Percentiles rank a stretch among this genome's conserved stretches.
phyloP scores from a whole-genome alignment of 2,329 filamentous ascomycete genomes.

The Alternaria gaisen region DNA sequence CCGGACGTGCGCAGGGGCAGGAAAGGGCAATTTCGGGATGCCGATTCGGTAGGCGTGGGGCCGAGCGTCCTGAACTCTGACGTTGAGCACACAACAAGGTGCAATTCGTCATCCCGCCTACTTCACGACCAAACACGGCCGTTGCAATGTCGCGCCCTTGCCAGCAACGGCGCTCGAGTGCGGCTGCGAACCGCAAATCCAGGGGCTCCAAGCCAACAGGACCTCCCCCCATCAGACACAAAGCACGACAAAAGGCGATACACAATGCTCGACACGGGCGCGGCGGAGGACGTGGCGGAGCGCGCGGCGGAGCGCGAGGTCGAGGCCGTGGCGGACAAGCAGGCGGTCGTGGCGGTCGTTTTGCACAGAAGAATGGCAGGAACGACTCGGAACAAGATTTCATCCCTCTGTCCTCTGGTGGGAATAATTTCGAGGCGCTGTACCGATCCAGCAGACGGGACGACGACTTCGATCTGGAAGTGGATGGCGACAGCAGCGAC shows the following conservation, averaged over 20 bases:
- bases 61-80: constrained; percentile 19
- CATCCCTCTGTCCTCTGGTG: constrained; percentile 21
- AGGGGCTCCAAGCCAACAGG: constrained; percentile 20
- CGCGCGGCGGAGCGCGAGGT: not conserved
- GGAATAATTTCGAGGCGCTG: constrained; percentile 29
- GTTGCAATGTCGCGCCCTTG: constrained; percentile 36
- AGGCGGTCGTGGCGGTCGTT: constrained; percentile 15
- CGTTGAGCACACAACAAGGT: constrained; percentile 14
- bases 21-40: constrained; percentile 4
- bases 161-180: constrained; percentile 36
- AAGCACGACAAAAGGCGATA: constrained; percentile 31
- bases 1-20: constrained; percentile 1
- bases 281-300: constrained; percentile 1
- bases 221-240: constrained; percentile 28
- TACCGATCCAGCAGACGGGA: constrained; percentile 23
- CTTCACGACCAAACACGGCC: not conserved
- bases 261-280: constrained; percentile 27
- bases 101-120: not conserved
- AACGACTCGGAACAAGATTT: constrained; percentile 19
- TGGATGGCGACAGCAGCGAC: constrained; percentile 19
- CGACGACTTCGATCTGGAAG: constrained; percentile 17
- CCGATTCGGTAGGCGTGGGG: constrained; percentile 12
- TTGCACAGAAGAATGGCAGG: constrained; percentile 11
- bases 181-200: constrained; percentile 30
- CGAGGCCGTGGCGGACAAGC: constrained; percentile 7